Percentiles rank a stretch among this genome's conserved stretches.
phyloP scores from a whole-genome alignment of 208 protist species.

The Leishmania turanica region DNA sequence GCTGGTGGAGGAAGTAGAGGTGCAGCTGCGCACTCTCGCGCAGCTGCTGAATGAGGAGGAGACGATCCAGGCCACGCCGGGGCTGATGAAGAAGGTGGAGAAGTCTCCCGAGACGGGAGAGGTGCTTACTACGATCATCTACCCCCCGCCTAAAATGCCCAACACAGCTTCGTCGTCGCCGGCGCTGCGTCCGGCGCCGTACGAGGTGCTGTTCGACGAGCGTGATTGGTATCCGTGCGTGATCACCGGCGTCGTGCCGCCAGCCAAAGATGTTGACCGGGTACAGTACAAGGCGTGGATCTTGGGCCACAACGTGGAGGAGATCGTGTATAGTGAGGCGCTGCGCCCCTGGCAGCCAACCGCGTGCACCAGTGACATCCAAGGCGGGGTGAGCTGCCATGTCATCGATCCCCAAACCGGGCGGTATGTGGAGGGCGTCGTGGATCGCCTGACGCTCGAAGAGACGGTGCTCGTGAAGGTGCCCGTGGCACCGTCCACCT shows the following conservation, averaged over 20 bases:
- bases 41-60: constrained; percentile 63
- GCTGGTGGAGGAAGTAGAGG: constrained; percentile 53
- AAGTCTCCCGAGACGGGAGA: constrained; percentile 18
- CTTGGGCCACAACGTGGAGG: constrained; percentile 74
- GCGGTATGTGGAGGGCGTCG: constrained; percentile 41
- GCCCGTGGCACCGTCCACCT: not conserved
- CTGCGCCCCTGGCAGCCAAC: constrained; percentile 59
- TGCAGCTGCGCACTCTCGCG: constrained; percentile 44
- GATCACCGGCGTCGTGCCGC: constrained; percentile 51
- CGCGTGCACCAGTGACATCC: constrained; percentile 30
- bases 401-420: constrained; percentile 56
- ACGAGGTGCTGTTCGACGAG: constrained; percentile 75
- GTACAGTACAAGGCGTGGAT: constrained; percentile 66
- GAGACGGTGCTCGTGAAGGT: constrained; percentile 58
- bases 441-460: constrained; percentile 76
- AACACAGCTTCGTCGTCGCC: not conserved
- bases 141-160: not conserved
- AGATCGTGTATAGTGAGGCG: constrained; percentile 57
- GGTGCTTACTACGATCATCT: constrained; percentile 18
- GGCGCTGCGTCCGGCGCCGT: constrained; percentile 42
- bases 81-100: constrained; percentile 28
- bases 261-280: constrained; percentile 48
- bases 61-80: constrained; percentile 43
- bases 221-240: constrained; percentile 75
- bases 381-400: constrained; percentile 64